Conservation (phyloP, 257 asterid genomes). For the Verbena officinalis region DNA sequence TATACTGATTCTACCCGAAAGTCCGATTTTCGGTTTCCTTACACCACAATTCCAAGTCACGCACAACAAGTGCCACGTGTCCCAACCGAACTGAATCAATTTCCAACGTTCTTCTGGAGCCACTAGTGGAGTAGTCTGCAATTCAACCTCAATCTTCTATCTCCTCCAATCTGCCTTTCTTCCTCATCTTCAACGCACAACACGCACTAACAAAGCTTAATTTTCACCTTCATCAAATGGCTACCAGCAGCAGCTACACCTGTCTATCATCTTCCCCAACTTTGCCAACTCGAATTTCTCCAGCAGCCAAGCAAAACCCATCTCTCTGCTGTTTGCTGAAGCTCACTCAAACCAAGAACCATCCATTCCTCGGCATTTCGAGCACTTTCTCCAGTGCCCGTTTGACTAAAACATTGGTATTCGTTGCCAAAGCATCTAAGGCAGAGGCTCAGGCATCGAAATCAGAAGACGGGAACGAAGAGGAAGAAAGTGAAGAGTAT, state of each 20-base stretch:
- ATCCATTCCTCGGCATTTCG: constrained; percentile 29
- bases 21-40: too few relatives aligned
- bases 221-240: constrained; percentile 35
- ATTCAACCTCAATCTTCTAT: background rate
- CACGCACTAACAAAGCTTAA: background rate
- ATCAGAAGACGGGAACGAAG: constrained; percentile 9
- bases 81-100: constrained; percentile 30
- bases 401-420: constrained; percentile 22
- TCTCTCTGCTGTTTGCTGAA: constrained; percentile 46
- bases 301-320: constrained; percentile 29
- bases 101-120: constrained; percentile 30
- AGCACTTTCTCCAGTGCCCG: constrained; percentile 30
- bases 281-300: constrained; percentile 31
- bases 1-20: too few relatives aligned
- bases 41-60: background rate
- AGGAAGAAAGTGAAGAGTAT: constrained; percentile 43
- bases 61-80: constrained; percentile 32
- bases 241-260: constrained; percentile 52
- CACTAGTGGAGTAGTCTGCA: constrained; percentile 39
- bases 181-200: background rate
- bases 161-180: constrained; percentile 13
- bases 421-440: constrained; percentile 53
- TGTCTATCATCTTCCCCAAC: constrained; percentile 57
- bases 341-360: constrained; percentile 38
- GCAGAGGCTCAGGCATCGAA: constrained; percentile 32